phyloP scores from a whole-genome alignment of 768 basidiomycete genomes.

The Lactarius pseudohatsudake region DNA sequence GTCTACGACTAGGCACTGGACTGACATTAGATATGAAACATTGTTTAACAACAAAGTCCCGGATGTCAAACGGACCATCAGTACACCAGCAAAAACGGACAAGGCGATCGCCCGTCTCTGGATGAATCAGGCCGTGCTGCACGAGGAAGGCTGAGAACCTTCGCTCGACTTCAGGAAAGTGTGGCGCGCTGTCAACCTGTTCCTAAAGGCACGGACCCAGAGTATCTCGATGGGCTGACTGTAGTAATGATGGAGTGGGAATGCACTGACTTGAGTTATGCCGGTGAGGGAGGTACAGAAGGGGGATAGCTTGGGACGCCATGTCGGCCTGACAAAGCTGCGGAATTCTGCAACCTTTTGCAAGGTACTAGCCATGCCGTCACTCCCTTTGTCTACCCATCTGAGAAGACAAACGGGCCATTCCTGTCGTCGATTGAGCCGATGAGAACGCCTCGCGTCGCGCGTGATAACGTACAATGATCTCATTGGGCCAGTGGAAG shows the following conservation, averaged over 20 bases:
- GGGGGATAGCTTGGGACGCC: slow-evolving; percentile 73
- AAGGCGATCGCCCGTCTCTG: slow-evolving; percentile 52
- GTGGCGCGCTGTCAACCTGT: slow-evolving; percentile 77
- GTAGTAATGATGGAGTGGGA: slow-evolving; percentile 8
- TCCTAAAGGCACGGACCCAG: slow-evolving; percentile 45
- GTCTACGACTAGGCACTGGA: slow-evolving; percentile 37
- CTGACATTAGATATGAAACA: slow-evolving; percentile 80
- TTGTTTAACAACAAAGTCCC: slow-evolving; percentile 87
- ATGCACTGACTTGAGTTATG: slow-evolving; percentile 76
- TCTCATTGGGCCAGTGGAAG: slow-evolving; percentile 91
- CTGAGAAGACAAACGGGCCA: slow-evolving; percentile 88
- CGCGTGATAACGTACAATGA: slow-evolving; percentile 64
- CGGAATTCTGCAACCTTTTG: slow-evolving; percentile 81
- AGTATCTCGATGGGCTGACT: background rate
- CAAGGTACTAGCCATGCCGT: slow-evolving; percentile 55
- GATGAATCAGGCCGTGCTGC: slow-evolving; percentile 67
- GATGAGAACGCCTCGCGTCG: slow-evolving; percentile 4
- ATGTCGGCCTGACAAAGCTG: slow-evolving; percentile 84
- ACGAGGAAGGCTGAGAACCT: slow-evolving; percentile 66
- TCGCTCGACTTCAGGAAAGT: slow-evolving; percentile 66
- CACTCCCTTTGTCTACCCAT: slow-evolving; percentile 66
- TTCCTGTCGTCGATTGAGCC: slow-evolving; percentile 53
- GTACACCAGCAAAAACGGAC: slow-evolving; percentile 78
- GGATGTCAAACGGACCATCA: slow-evolving; percentile 80
- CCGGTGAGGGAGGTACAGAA: slow-evolving; percentile 91